These are phyloP conservation scores for Cucumis cinereus DNA, from an alignment of 306 rosid species.

Conservation along the genomic window DNA sequence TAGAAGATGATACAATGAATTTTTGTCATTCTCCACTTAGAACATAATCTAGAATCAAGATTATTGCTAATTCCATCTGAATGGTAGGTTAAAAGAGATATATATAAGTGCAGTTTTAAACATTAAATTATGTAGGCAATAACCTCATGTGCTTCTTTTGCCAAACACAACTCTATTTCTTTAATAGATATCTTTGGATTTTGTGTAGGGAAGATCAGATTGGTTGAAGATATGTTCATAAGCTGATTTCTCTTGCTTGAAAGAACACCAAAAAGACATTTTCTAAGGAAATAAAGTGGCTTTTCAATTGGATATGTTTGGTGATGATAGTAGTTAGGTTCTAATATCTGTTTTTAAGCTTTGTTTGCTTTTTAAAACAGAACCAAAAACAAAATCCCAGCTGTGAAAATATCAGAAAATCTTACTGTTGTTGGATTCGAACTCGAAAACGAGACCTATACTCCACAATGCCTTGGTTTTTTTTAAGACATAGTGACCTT, in stretches of 20 bases:
- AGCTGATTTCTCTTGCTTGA: background rate
- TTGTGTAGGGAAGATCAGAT: background rate
- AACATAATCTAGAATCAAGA: background rate
- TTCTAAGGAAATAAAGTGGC: background rate
- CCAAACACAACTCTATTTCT: constrained; percentile 2
- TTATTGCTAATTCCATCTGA: background rate
- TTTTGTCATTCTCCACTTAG: background rate
- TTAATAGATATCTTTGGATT: background rate
- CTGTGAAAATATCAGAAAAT: too few relatives aligned
- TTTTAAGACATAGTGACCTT: background rate
- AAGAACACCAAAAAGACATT: background rate
- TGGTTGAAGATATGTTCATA: background rate
- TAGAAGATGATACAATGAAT: background rate
- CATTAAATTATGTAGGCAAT: background rate
- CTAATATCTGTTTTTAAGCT: background rate
- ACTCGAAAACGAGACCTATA: background rate
- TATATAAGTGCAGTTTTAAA: background rate
- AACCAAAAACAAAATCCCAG: background rate
- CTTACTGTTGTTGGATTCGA: background rate
- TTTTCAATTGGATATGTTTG: background rate
- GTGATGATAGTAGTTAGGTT: background rate
- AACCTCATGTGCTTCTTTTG: background rate
- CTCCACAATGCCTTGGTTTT: background rate
- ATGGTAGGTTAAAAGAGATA: constrained; percentile 9
- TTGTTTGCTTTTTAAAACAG: background rate